Evolutionary conservation across 2,329 filamentous ascomycete genomes (phyloP).

Genomic region (Ophiocordyceps robertsii): DNA sequence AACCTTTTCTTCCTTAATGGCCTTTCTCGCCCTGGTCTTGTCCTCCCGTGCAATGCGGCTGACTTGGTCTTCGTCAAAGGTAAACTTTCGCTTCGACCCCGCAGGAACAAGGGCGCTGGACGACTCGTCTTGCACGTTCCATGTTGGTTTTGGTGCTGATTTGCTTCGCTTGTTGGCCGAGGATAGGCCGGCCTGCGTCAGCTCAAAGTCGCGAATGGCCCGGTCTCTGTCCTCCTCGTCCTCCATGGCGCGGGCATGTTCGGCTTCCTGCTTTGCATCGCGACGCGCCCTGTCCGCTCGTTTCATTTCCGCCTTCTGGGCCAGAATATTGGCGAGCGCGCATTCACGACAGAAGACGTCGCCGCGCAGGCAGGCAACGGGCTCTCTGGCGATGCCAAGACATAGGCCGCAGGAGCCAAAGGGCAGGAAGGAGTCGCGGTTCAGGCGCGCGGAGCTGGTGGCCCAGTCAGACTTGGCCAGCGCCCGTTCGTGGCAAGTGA

Average conservation of each 20-base stretch:
- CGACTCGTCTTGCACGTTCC: background rate
- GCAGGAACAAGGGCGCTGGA: constrained; percentile 2
- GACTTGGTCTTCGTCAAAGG: constrained; percentile 62
- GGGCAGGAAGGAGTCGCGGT: constrained; percentile 80
- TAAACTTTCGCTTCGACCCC: constrained; percentile 56
- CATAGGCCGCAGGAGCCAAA: constrained; percentile 86
- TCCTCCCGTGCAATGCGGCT: constrained; percentile 57
- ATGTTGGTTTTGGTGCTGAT: background rate
- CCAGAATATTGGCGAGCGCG: constrained; percentile 77
- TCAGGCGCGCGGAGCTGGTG: constrained; percentile 68
- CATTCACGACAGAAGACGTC: constrained; percentile 96
- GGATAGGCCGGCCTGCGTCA: constrained; percentile 59
- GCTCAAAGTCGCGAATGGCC: constrained; percentile 72
- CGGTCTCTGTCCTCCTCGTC: constrained; percentile 58
- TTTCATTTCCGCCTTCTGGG: constrained; percentile 85
- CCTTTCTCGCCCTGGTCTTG: constrained; percentile 52
- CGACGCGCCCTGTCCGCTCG: constrained; percentile 56
- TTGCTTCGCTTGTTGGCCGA: constrained; percentile 26
- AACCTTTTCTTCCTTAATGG: constrained; percentile 62
- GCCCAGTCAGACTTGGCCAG: constrained; percentile 75
- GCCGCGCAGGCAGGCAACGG: constrained; percentile 71
- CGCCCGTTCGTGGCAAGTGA: constrained; percentile 81
- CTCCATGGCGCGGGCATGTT: constrained; percentile 43
- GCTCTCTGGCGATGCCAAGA: constrained; percentile 65
- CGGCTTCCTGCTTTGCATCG: constrained; percentile 45